These are phyloP conservation scores for Candida dubliniensis DNA, from an alignment of 1,139 yeast species.

Conservation along the genomic window DNA sequence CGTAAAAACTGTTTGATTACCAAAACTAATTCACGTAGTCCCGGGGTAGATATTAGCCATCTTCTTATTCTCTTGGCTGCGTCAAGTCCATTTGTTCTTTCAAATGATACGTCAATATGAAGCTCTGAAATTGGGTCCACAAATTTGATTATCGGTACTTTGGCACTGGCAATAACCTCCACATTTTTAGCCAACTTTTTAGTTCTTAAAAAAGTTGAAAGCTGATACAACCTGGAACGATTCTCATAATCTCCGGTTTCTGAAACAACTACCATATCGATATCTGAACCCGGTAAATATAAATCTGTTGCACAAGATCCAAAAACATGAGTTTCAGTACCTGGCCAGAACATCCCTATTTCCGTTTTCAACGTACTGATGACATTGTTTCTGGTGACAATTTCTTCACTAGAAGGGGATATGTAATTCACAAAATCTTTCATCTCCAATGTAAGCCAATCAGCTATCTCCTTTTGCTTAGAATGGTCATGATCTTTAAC, in stretches of 20 bases:
- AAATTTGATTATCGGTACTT: conserved; percentile 94
- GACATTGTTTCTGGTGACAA: conserved; percentile 64
- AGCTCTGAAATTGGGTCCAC: conserved; percentile 71
- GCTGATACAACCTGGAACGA: conserved; percentile 67
- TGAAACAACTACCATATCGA: conserved; percentile 88
- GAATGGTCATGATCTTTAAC: conserved; percentile 74
- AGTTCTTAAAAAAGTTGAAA: conserved; percentile 69
- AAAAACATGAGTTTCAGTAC: conserved; percentile 80
- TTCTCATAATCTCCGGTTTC: conserved; percentile 63
- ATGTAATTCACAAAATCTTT: conserved; percentile 83
- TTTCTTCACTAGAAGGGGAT: conserved; percentile 81
- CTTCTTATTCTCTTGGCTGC: conserved; percentile 79
- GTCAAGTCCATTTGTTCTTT: conserved; percentile 78
- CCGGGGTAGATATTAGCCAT: conserved; percentile 78
- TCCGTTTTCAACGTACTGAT: conserved; percentile 59
- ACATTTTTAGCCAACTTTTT: conserved; percentile 67
- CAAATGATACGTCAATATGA: conserved; percentile 90
- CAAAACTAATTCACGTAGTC: conserved; percentile 79
- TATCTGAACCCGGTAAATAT: conserved; percentile 94
- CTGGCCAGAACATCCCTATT: conserved; percentile 71
- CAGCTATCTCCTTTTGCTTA: conserved; percentile 71
- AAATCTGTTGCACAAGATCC: conserved; percentile 96
- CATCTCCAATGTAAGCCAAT: conserved; percentile 87
- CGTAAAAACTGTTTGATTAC: conserved; percentile 85
- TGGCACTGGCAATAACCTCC: conserved; percentile 87